Conservation (phyloP, 1,284 basidiomycete genomes). For the Sporisorium sorghi region DNA sequence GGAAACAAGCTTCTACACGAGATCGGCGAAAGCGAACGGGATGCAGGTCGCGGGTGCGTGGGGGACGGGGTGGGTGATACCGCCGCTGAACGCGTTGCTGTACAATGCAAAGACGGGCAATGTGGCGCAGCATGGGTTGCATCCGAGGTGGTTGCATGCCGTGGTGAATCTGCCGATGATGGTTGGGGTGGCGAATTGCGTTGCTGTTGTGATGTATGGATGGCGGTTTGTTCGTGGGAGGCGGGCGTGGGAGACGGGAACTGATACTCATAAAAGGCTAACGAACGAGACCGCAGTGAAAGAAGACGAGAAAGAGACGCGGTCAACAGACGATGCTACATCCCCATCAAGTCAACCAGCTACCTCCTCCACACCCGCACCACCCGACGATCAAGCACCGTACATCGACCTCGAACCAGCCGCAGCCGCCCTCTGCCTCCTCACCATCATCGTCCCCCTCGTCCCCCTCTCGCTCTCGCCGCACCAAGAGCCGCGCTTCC, state of each 20-base stretch:
- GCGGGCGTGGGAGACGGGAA: neutral
- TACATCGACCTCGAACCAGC: slow-evolving; percentile 18
- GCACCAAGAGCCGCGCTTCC: slow-evolving; percentile 70
- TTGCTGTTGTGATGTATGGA: slow-evolving; percentile 12
- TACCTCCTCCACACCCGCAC: neutral
- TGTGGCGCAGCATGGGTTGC: slow-evolving; percentile 67
- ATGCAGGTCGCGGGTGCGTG: slow-evolving; percentile 2
- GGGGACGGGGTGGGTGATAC: slow-evolving; percentile 24
- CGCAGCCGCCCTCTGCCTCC: slow-evolving; percentile 14
- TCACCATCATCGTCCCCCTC: slow-evolving; percentile 36
- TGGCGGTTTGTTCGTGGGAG: neutral
- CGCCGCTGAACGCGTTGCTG: slow-evolving; percentile 66
- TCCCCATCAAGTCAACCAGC: neutral
- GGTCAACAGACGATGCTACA: too few relatives aligned
- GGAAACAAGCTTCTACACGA: slow-evolving; percentile 22
- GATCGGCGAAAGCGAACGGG: neutral
- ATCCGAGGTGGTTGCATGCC: slow-evolving; percentile 67
- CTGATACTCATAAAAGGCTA: neutral
- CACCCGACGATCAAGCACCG: neutral
- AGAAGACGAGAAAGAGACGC: slow-evolving; percentile 7
- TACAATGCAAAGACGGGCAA: slow-evolving; percentile 67
- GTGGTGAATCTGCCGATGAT: slow-evolving; percentile 68
- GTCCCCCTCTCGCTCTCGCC: slow-evolving; percentile 65
- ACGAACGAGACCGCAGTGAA: neutral
- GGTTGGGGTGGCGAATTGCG: slow-evolving; percentile 48